Evolutionary conservation across 2,329 filamentous ascomycete genomes (phyloP).

Genomic region (Orbilia javanica): DNA sequence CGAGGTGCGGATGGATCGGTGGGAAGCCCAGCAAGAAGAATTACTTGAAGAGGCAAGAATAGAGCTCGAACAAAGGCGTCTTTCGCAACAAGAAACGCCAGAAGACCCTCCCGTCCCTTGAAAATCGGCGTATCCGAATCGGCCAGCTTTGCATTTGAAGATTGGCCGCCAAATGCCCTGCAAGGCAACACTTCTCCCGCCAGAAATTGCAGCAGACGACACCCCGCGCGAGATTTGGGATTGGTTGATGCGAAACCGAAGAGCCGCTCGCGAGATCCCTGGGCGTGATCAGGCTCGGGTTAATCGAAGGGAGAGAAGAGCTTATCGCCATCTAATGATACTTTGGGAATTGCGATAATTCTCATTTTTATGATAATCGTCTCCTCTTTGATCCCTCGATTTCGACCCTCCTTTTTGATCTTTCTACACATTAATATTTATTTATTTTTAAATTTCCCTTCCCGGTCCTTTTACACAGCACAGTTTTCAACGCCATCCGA

Average conservation of each 20-base stretch:
- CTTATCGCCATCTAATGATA: constrained; percentile 13
- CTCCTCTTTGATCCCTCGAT: background rate
- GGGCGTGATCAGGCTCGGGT: background rate
- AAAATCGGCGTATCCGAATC: background rate
- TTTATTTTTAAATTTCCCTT: no score
- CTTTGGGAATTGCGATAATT: constrained; percentile 4
- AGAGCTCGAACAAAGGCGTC: constrained; percentile 21
- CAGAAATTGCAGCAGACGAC: background rate
- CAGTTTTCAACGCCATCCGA: no score
- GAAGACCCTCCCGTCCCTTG: constrained; percentile 12
- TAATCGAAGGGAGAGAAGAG: background rate
- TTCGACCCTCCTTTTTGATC: background rate
- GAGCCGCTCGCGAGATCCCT: background rate
- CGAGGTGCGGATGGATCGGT: constrained; percentile 47
- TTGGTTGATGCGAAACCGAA: constrained; percentile 21
- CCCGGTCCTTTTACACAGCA: no score
- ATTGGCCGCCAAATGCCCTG: constrained; percentile 8
- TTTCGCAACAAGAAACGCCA: constrained; percentile 12
- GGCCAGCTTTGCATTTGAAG: background rate
- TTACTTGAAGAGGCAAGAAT: constrained; percentile 35
- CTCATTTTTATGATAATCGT: background rate
- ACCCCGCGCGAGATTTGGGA: constrained; percentile 14
- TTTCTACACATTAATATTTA: background rate
- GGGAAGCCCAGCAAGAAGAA: constrained; percentile 46
- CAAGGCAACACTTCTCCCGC: constrained; percentile 19